Base-by-base conservation (phyloP, 2,329 filamentous ascomycete species). In the Ophiocordyceps camponoti-saundersi region DNA sequence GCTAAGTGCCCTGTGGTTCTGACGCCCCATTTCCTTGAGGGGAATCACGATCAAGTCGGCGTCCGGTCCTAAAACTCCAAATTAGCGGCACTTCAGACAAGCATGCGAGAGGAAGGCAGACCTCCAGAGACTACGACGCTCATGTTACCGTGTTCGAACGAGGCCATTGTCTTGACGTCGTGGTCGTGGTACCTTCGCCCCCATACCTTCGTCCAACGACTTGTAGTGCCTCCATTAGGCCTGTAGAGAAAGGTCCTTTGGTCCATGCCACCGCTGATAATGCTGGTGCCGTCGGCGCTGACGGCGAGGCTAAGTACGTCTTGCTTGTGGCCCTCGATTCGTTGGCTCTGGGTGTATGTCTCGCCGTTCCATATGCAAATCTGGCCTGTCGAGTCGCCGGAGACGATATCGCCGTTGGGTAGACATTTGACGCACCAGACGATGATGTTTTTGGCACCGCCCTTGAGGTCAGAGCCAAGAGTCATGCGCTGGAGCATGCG, bases 371-470 rank as follows among this genome's bases (percentile, higher is more conserved):
- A 98, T 59, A 96, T 85, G 53, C 86, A 81, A 40, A 98, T 73
- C 60, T 96, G 88, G 30, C 92, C 92, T 6, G 88, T 89, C 3
- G 92, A 96, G 61, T 98, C 92, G 45, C 87, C 92, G 2, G 89
- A 95, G 13, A 96, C 81, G 51, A 98, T 92, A 53, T 92, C 87
- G 45, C 88, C 89, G 57, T 85, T 84, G 11, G 83, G 77, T 30
- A 96, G 71, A 57, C 84, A 87, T 64, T 88, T 95, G 51, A 98
- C 82, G 46, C 86, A 82, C 92, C 92, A 98, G 15, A 95, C 84
- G 45, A 96, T 79, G 48, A 89, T 82, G 53, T 94, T 84, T 63
- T 85, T 90, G 18, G 84, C 78, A 7, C 85, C 85, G 42, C 84
- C 85, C 8, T 70, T 69, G 12, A 86, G 72, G 34, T 90, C 86